Conservation (phyloP, 805 yeast species). For the Nematodospora valgi region DNA sequence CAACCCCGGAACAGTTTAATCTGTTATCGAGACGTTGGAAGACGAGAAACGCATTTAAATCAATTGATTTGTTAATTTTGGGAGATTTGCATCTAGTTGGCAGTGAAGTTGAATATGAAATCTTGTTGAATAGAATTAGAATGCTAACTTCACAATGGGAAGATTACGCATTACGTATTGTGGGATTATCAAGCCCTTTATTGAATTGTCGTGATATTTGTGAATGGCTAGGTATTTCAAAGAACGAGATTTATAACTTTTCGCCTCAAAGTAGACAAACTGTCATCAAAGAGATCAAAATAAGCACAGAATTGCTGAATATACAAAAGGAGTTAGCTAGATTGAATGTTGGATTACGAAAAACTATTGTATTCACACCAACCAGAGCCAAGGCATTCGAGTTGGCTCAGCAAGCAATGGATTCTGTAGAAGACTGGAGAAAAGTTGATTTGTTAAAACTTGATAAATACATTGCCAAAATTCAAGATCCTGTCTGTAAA, state of each 20-base stretch:
- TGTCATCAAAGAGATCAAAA: conserved; percentile 55
- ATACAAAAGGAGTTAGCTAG: conserved; percentile 4
- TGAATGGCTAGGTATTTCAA: conserved; percentile 79
- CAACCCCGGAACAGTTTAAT: conserved; percentile 81
- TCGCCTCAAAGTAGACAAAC: conserved; percentile 55
- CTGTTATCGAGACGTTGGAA: conserved; percentile 77
- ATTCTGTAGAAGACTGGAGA: conserved; percentile 27
- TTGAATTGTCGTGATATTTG: conserved; percentile 77
- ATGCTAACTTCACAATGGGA: conserved; percentile 68
- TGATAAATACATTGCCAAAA: conserved; percentile 36
- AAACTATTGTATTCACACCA: conserved; percentile 55
- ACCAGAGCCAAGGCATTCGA: conserved; percentile 52
- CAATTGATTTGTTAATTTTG: conserved; percentile 63
- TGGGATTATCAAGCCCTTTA: conserved; percentile 68
- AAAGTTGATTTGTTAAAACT: conserved; percentile 14
- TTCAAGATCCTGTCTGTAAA: conserved; percentile 46
- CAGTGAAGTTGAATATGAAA: conserved; percentile 62
- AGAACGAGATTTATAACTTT: conserved; percentile 63
- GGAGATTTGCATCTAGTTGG: conserved; percentile 75
- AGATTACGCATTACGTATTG: conserved; percentile 44
- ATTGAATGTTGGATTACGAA: conserved; percentile 7
- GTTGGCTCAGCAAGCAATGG: conserved; percentile 36
- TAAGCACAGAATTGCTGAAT: conserved; percentile 30
- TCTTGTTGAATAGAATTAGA: conserved; percentile 64
- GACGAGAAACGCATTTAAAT: conserved; percentile 64